Base-by-base conservation (phyloP, 164 flowering plant species). In the Umbilicus rupestris region DNA sequence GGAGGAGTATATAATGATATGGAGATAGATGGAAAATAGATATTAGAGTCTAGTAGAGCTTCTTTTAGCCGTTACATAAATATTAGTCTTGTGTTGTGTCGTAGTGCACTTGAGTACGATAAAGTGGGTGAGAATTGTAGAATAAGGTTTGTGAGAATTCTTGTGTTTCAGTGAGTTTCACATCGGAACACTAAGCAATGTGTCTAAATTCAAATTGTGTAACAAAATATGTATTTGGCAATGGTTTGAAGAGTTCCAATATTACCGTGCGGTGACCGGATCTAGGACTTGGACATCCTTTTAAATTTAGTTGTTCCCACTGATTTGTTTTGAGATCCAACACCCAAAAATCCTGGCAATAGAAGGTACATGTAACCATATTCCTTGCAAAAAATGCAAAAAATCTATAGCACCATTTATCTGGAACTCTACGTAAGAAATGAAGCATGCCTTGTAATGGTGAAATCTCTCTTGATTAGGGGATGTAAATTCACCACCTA, bases 381-480 rank as follows among this genome's bases (percentile, higher is more conserved):
- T 26, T 28, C 31, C 11, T 28, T 26, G 6, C 9, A 41, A 29
- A 55, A 55, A 28, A 28, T 55, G 19, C 7, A 55, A 19, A 55
- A 22, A 9, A 17, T 24, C 19, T 19, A 26, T 24, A 35, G 14
- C 46, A 19, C 3, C 30, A 52, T 33, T 8, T 15, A 39, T 20
- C 35, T 29, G 5, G 26, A 45, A 12, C 14, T 17, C 16, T n/a
- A 12, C 19, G 15, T 26, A 1, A 68, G 42, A 58, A 39, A 28
- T 15, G 29, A 16, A 39, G 46, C 69, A 14, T 77, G 88, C 99
- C 92, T 94, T 94, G 84, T 94, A 94, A 73, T 94, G 99, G 76
- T 94, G 99, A 73, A 94, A 94, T 5, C 99, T 80, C 82, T 94
- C 99, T 82, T 94, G 99, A 78, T 89, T 94, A 55, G 99, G 99